Percentiles rank a stretch among this genome's conserved stretches.
These are phyloP conservation scores for Gastrolobium bilobum DNA, from an alignment of 306 rosid species.

Conservation along the genomic window DNA sequence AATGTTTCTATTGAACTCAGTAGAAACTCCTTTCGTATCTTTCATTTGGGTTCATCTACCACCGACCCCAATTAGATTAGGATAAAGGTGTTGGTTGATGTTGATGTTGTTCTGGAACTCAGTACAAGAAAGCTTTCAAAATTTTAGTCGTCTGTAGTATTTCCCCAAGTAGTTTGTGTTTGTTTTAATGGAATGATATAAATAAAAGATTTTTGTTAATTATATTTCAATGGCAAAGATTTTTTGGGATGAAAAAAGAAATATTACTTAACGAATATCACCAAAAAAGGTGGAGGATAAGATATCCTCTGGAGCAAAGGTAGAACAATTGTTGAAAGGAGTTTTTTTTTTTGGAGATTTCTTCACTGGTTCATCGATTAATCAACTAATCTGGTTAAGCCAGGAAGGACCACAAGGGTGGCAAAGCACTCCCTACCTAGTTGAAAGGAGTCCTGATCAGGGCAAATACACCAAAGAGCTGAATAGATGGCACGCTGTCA, in stretches of 20 bases:
- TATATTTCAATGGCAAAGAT: neutral
- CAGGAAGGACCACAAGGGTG: too few species aligned
- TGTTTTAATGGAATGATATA: neutral
- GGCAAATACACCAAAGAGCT: constrained; percentile 10
- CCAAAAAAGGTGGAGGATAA: neutral
- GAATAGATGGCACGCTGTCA: neutral
- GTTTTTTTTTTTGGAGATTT: too few species aligned
- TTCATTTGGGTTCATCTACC: too few species aligned
- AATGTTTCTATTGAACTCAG: too few species aligned
- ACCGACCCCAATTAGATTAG: too few species aligned
- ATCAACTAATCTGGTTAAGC: neutral
- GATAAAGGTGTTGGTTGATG: neutral
- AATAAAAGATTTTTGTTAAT: neutral
- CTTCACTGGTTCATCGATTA: too few species aligned
- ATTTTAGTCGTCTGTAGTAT: neutral
- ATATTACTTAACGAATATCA: too few species aligned
- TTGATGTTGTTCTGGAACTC: neutral
- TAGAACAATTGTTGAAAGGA: neutral
- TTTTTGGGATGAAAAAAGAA: neutral
- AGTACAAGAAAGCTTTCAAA: neutral
- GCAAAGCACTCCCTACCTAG: too few species aligned
- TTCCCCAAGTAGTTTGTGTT: neutral
- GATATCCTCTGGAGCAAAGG: neutral
- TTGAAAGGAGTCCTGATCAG: neutral
- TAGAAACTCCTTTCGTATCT: too few species aligned